These are phyloP conservation scores for Phytophthora hibernalis DNA, from an alignment of 352 stramenopile species.

Conservation along the genomic window DNA sequence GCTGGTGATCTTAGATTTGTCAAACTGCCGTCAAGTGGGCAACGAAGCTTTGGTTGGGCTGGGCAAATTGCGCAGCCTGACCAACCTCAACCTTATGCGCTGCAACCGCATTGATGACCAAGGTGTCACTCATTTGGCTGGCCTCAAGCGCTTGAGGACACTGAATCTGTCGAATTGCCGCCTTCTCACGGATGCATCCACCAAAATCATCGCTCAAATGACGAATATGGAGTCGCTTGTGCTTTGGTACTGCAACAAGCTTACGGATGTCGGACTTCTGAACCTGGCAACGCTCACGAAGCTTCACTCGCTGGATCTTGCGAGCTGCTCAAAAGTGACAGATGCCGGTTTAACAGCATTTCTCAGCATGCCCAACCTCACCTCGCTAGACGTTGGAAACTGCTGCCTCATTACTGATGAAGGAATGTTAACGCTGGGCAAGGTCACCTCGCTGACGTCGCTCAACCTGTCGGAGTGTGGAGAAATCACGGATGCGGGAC, in stretches of 20 bases:
- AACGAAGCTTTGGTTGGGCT: conserved; percentile 66
- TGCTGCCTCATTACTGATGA: conserved; percentile 75
- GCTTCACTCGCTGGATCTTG: conserved; percentile 75
- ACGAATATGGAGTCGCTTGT: conserved; percentile 66
- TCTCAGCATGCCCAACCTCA: conserved; percentile 55
- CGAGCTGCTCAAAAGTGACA: conserved; percentile 77
- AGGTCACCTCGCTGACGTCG: conserved; percentile 63
- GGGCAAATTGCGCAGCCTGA: conserved; percentile 62
- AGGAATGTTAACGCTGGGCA: conserved; percentile 56
- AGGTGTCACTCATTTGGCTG: conserved; percentile 53
- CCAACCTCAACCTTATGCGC: conserved; percentile 82
- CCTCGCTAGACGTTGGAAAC: conserved; percentile 83
- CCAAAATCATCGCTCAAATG: conserved; percentile 52
- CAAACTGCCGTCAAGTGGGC: conserved; percentile 80
- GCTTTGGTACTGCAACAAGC: conserved; percentile 88
- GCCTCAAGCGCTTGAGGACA: conserved; percentile 59
- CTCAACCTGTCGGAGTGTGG: conserved; percentile 79
- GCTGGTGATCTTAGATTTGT: conserved; percentile 71
- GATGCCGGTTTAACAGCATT: conserved; percentile 62
- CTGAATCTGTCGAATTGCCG: conserved; percentile 88
- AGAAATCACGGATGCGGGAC: conserved; percentile 70
- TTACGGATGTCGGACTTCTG: conserved; percentile 68
- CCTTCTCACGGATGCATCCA: conserved; percentile 66
- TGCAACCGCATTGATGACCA: conserved; percentile 76
- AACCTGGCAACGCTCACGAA: conserved; percentile 50